phyloP scores from a whole-genome alignment of 2,329 filamentous ascomycete genomes.

The Talaromyces albobiverticillius region DNA sequence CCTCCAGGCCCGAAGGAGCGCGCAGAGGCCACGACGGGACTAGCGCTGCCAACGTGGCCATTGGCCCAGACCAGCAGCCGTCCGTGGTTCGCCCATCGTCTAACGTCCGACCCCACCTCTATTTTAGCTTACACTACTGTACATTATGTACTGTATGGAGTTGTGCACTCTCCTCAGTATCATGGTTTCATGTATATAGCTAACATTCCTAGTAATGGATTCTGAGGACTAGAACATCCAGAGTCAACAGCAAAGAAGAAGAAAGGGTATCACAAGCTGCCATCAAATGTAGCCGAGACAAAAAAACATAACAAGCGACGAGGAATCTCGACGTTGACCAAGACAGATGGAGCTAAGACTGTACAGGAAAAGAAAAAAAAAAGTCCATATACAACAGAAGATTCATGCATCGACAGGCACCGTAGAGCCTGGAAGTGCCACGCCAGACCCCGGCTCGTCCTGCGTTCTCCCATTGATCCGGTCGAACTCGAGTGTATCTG shows the following conservation, averaged over 20 bases:
- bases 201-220: too few species aligned
- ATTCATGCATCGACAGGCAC: conserved; percentile 31
- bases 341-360: background rate
- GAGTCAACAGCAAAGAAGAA: conserved; percentile 8
- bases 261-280: conserved; percentile 28
- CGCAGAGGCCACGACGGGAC: conserved; percentile 6
- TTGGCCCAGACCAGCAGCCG: too few species aligned
- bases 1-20: background rate
- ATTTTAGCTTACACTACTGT: too few species aligned
- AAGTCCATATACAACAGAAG: background rate
- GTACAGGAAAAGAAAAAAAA: background rate
- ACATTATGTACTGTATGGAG: too few species aligned
- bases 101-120: too few species aligned
- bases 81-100: too few species aligned
- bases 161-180: too few species aligned
- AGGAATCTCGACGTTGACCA: too few species aligned
- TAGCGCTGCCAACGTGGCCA: conserved; percentile 25
- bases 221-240: too few species aligned
- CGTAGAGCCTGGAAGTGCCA: conserved; percentile 23
- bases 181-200: too few species aligned
- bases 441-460: conserved; percentile 26
- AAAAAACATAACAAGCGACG: background rate
- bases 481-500: conserved; percentile 45
- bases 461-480: conserved; percentile 36
- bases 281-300: background rate